These are phyloP conservation scores for Fagopyrum tataricum DNA, from an alignment of 148 eudicot genomes.

Conservation along the genomic window DNA sequence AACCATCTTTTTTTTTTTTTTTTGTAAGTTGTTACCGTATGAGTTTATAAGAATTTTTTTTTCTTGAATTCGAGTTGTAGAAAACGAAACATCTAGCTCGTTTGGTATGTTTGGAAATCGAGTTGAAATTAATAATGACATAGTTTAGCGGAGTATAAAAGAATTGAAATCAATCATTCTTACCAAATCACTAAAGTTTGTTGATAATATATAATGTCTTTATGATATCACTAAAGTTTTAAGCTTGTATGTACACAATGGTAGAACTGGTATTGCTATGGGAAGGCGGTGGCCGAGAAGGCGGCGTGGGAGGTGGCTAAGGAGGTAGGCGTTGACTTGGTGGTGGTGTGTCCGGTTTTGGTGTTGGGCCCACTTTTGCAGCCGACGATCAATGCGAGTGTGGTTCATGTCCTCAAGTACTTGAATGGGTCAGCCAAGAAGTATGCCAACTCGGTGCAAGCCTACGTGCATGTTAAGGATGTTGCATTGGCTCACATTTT, in stretches of 20 bases:
- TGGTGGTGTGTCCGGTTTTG: constrained; percentile 70
- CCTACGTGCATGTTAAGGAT: constrained; percentile 75
- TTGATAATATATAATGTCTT: no score
- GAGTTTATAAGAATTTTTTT: no score
- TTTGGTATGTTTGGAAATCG: no score
- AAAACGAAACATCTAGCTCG: no score
- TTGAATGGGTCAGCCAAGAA: constrained; percentile 80
- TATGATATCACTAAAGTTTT: no score
- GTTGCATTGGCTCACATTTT: constrained; percentile 82
- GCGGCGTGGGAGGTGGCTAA: constrained; percentile 77
- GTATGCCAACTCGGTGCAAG: constrained; percentile 73
- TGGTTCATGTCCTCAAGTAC: constrained; percentile 73
- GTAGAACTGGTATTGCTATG: constrained; percentile 96
- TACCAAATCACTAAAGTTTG: no score
- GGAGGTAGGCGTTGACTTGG: constrained; percentile 68
- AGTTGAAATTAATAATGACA: no score
- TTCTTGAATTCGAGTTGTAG: no score
- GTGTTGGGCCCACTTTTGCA: constrained; percentile 79
- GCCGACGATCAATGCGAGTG: constrained; percentile 73
- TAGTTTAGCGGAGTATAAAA: no score
- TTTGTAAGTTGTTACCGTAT: no score
- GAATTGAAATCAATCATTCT: no score
- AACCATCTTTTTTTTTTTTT: no score
- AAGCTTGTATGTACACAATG: not conserved
- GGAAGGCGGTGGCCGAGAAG: constrained; percentile 85